Percentiles rank a stretch among this genome's conserved stretches.
phyloP scores from a whole-genome alignment of 164 flowering plant species.

The Houttuynia cordata region DNA sequence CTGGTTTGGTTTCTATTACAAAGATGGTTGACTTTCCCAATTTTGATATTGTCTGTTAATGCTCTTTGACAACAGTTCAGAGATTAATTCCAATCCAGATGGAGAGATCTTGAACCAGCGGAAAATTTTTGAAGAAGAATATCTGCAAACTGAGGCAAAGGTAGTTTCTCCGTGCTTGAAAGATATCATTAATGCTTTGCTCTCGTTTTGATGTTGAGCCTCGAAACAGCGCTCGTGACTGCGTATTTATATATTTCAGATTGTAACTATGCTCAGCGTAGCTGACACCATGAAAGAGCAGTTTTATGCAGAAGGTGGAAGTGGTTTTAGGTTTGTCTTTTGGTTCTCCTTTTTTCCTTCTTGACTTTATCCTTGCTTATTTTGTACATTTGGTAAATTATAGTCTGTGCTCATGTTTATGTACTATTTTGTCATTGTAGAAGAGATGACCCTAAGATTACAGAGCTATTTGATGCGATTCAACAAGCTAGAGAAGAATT shows the following conservation, averaged over 20 bases:
- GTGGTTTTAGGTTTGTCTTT: slow-evolving; percentile 34
- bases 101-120: slow-evolving; percentile 44
- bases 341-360: neutral
- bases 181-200: neutral
- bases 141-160: slow-evolving; percentile 70
- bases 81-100: slow-evolving; percentile 18
- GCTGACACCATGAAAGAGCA: slow-evolving; percentile 91
- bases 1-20: neutral
- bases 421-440: slow-evolving; percentile 26
- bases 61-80: slow-evolving; percentile 28
- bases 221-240: neutral
- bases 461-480: slow-evolving; percentile 60
- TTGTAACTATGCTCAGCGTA: slow-evolving; percentile 80
- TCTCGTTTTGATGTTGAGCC: neutral
- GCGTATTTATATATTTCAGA: slow-evolving; percentile 29
- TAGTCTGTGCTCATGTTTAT: neutral
- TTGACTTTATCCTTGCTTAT: too few relatives aligned
- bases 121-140: slow-evolving; percentile 71
- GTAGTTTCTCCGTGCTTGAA: slow-evolving; percentile 16
- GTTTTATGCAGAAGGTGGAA: slow-evolving; percentile 51
- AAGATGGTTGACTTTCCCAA: neutral
- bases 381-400: too few relatives aligned
- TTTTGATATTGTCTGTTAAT: neutral
- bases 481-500: slow-evolving; percentile 59
- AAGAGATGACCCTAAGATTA: slow-evolving; percentile 55